Base-by-base conservation (phyloP, 768 basidiomycete genomes). In the Megacollybia marginata region DNA sequence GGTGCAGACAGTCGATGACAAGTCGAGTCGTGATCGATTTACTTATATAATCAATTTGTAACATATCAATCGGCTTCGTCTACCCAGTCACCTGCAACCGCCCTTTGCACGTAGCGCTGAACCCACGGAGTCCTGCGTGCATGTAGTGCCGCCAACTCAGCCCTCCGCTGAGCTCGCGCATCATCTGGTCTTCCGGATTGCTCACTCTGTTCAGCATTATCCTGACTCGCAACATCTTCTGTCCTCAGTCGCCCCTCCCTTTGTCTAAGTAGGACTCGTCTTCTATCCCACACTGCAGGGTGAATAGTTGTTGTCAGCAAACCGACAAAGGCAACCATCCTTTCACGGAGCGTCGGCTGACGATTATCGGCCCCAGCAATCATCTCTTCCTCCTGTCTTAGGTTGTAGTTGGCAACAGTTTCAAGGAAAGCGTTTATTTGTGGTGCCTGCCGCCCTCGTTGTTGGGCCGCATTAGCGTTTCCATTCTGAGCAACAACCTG, bases 281-380 rank as follows among this genome's bases (percentile, higher is more conserved):
- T 71, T 52, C 79, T 75, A 58, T 88, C 81, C 79, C 86, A 88
- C 36, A 86, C 70, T 35, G 85, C 86, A 5, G 87, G 87, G 59
- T 88, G 81, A 33, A 85, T 61, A 13, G 85, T 87, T 32, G 77
- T 67, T 28, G 81, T 33, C 38, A 88, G 65, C 33, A 89, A 64
- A 31, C 69, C 66, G 31, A 79, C 53, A 59, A 89, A 87, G 9
- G 77, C 74, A 42, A 63, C 61, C 19, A 66, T 49, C 57, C 79
- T 83, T 58, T 75, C 79, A 9, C 68, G 56, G 5, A 83, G 49
- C 19, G 66, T 62, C 9, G 83, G 83, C 46, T 76, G 73, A 16
- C 61, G 60, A 15, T 34, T 55, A 44, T 50, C 53, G 12, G 51
- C 59, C 49, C 47, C 59, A 36, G 62, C 71, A 58, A 88, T 54